Evolutionary conservation across 2,329 filamentous ascomycete species (phyloP).

Genomic region (Colletotrichum sp.): DNA sequence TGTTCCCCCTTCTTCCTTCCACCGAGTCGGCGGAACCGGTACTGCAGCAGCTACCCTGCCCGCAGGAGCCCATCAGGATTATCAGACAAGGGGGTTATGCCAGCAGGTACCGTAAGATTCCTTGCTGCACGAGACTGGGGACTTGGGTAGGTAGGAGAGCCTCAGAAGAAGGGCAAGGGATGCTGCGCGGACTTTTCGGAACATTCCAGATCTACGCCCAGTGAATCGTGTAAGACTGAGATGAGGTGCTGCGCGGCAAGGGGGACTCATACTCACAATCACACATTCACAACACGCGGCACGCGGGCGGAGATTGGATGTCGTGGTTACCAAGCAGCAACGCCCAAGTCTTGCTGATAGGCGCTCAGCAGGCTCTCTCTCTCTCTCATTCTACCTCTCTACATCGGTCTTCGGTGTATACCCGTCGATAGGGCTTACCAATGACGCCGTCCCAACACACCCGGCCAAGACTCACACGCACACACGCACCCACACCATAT

Average conservation of each 20-base stretch:
- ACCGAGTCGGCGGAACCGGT: constrained; percentile 17
- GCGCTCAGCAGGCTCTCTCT: neutral
- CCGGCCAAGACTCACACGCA: neutral
- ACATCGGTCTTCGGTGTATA: constrained; percentile 1
- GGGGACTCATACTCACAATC: neutral
- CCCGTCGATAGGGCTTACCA: constrained; percentile 4
- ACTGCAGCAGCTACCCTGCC: neutral
- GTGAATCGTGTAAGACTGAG: neutral
- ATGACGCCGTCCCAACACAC: constrained; percentile 3
- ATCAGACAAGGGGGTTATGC: neutral
- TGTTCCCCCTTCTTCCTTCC: constrained; percentile 6
- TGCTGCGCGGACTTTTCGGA: constrained; percentile 1
- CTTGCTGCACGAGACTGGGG: neutral
- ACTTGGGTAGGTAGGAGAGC: neutral
- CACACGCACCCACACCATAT: neutral
- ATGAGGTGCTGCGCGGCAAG: neutral
- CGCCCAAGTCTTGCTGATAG: neutral
- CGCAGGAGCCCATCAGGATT: neutral
- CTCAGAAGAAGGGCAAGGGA: constrained; percentile 8
- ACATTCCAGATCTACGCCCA: neutral
- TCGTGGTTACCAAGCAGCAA: constrained; percentile 18
- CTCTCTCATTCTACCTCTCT: neutral
- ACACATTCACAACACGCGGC: neutral
- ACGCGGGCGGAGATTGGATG: constrained; percentile 10
- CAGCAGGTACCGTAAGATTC: constrained; percentile 1